Conservation (phyloP, 108 stramenopile species). For the Pseudonitzschia multiseries region DNA sequence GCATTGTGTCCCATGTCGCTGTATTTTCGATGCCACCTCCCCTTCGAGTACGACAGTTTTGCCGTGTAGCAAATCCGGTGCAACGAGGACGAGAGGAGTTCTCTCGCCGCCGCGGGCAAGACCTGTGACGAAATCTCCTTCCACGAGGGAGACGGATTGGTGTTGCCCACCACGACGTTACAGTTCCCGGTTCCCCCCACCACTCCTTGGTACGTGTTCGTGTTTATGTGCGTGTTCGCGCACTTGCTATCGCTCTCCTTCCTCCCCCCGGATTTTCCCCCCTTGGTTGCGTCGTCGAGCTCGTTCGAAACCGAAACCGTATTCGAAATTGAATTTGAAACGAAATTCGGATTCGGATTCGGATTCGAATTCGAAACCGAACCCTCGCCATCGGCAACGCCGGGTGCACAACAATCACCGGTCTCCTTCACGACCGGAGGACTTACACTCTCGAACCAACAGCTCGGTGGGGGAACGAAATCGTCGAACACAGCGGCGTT, state of each 20-base stretch:
- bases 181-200: background rate
- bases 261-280: background rate
- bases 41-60: conserved; percentile 36
- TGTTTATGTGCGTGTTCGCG: background rate
- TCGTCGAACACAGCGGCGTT: background rate
- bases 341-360: background rate
- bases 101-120: conserved; percentile 50
- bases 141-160: conserved; percentile 44
- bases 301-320: no score
- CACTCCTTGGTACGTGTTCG: no score
- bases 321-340: no score
- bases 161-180: conserved; percentile 12
- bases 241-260: background rate
- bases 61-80: conserved; percentile 45
- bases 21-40: conserved; percentile 51
- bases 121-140: conserved; percentile 51
- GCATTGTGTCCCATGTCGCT: conserved; percentile 47
- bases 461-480: conserved; percentile 38
- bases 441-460: conserved; percentile 29
- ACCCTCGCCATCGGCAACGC: no score
- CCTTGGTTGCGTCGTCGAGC: background rate
- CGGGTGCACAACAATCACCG: background rate
- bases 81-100: conserved; percentile 41
- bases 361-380: no score
- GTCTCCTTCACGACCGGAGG: background rate